phyloP scores from a whole-genome alignment of 1,284 basidiomycete species.

The Pascua guehoae region DNA sequence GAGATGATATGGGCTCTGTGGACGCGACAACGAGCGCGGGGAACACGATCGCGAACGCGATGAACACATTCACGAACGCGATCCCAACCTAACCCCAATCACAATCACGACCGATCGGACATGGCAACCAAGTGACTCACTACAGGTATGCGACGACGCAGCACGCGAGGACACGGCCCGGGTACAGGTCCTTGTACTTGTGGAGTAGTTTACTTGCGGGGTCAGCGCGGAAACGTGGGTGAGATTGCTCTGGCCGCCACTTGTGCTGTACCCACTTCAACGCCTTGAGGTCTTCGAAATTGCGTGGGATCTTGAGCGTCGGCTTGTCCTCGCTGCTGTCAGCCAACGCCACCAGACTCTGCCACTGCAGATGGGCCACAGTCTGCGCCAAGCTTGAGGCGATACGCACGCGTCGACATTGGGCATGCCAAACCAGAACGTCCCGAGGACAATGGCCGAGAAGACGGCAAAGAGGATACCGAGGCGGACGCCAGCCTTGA shows the following conservation, averaged over 20 bases:
- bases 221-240: slow-evolving; percentile 6
- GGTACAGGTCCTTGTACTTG: slow-evolving; percentile 82
- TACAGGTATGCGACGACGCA: slow-evolving; percentile 88
- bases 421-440: slow-evolving; percentile 73
- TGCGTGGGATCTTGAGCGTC: slow-evolving; percentile 71
- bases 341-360: neutral
- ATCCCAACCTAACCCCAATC: no score
- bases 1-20: no score
- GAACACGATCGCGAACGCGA: no score
- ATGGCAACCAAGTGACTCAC: slow-evolving; percentile 54
- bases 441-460: slow-evolving; percentile 65
- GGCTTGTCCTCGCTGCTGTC: slow-evolving; percentile 64
- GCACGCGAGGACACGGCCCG: slow-evolving; percentile 72
- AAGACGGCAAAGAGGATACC: slow-evolving; percentile 68
- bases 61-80: no score
- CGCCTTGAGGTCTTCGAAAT: slow-evolving; percentile 73
- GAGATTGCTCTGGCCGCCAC: neutral
- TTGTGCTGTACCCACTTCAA: slow-evolving; percentile 56
- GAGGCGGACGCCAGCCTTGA: slow-evolving; percentile 78
- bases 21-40: no score
- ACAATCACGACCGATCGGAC: no score
- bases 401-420: slow-evolving; percentile 68
- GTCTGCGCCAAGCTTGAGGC: neutral
- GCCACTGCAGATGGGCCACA: neutral
- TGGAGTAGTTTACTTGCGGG: slow-evolving; percentile 62